phyloP scores from a whole-genome alignment of 2,329 filamentous ascomycete species.

The Alternaria solani region DNA sequence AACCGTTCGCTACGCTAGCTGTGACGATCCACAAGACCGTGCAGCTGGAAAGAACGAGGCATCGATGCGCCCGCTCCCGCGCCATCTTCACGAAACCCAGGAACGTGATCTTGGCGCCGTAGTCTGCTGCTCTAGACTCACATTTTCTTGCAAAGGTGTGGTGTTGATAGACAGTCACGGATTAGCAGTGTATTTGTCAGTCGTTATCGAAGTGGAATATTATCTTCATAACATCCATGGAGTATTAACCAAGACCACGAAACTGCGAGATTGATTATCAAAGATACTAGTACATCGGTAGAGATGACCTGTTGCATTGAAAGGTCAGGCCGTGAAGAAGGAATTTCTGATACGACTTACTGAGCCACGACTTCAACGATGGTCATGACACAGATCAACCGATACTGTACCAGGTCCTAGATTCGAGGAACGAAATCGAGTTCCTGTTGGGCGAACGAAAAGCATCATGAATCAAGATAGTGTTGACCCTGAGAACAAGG shows the following conservation, averaged over 20 bases:
- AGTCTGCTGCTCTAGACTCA: background rate
- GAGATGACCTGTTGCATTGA: background rate
- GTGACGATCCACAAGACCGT: background rate
- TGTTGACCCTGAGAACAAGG: background rate
- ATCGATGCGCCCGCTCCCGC: background rate
- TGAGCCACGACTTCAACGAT: background rate
- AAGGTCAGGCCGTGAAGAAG: background rate
- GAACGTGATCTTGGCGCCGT: background rate
- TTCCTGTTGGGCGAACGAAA: background rate
- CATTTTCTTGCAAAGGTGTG: accelerated
- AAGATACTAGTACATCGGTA: background rate
- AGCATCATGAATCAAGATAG: background rate
- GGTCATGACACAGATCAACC: background rate
- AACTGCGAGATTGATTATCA: accelerated
- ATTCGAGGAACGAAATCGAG: background rate
- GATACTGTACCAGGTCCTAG: background rate
- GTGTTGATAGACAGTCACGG: too few relatives aligned
- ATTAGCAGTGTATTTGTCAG: background rate
- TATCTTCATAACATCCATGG: background rate
- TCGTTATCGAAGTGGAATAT: too few relatives aligned
- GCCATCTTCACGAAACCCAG: background rate
- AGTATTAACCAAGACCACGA: background rate
- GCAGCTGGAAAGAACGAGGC: background rate
- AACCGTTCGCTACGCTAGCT: background rate
- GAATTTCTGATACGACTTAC: background rate